Evolutionary conservation across 2,329 filamentous ascomycete genomes (phyloP).

Genomic region (Exserohilum rostratum): DNA sequence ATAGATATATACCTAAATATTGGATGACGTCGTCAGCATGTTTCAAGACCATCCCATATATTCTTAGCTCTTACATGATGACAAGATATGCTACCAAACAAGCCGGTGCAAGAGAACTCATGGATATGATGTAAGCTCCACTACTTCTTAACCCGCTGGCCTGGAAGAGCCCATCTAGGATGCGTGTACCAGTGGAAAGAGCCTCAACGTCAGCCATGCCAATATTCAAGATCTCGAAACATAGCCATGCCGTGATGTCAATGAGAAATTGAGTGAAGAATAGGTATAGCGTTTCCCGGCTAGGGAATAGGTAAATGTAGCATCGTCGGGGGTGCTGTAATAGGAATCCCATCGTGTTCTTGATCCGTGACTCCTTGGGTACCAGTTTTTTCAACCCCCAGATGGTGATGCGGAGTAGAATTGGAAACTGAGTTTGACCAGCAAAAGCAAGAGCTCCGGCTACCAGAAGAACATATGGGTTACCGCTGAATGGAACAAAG

Average conservation of each 20-base stretch:
- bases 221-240: conserved; percentile 70
- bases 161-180: conserved; percentile 70
- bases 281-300: conserved; percentile 69
- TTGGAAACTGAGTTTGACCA: conserved; percentile 63
- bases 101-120: conserved; percentile 61
- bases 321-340: conserved; percentile 68
- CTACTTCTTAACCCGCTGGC: conserved; percentile 66
- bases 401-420: conserved; percentile 63
- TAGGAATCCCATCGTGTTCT: conserved; percentile 61
- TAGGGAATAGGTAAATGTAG: conserved; percentile 69
- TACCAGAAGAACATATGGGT: conserved; percentile 55
- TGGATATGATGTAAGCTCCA: conserved; percentile 69
- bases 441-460: conserved; percentile 58
- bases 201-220: conserved; percentile 62
- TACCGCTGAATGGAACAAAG: conserved; percentile 64
- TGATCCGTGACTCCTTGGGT: conserved; percentile 48
- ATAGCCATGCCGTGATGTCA: conserved; percentile 68
- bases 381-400: conserved; percentile 61
- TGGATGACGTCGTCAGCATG: neutral
- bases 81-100: conserved; percentile 66
- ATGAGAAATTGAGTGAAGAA: conserved; percentile 65
- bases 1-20: conserved; percentile 59
- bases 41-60: neutral
- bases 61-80: conserved; percentile 61
- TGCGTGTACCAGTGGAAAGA: conserved; percentile 60